phyloP scores from a whole-genome alignment of 2,329 filamentous ascomycete genomes.

The Fusarium penzigii region DNA sequence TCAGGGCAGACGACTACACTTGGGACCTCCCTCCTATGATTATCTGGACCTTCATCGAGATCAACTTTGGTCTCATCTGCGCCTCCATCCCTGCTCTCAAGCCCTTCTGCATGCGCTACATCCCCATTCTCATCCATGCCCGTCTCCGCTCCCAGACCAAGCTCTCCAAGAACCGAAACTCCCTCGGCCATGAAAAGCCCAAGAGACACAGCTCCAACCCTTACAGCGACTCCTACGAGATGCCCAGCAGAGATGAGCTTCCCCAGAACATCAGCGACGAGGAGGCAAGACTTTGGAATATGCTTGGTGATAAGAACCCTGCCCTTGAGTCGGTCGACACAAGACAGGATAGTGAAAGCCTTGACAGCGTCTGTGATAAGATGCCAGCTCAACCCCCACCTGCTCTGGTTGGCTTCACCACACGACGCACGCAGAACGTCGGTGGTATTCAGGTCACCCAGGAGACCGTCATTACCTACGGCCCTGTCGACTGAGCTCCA shows the following conservation, averaged over 20 bases:
- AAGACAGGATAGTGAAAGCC: slow-evolving; percentile 23
- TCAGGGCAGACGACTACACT: slow-evolving; percentile 26
- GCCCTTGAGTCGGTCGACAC: slow-evolving; percentile 11
- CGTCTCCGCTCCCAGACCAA: slow-evolving; percentile 26
- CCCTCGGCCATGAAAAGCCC: slow-evolving; percentile 17
- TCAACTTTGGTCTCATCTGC: slow-evolving; percentile 51
- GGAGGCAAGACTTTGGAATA: slow-evolving; percentile 23
- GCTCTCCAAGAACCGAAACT: slow-evolving; percentile 12
- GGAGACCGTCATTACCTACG: slow-evolving; percentile 27
- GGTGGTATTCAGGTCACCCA: slow-evolving; percentile 27
- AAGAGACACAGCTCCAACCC: slow-evolving; percentile 10
- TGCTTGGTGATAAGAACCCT: slow-evolving; percentile 7
- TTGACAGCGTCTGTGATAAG: slow-evolving; percentile 20
- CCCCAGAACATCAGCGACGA: slow-evolving; percentile 22
- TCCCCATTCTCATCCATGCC: slow-evolving; percentile 28
- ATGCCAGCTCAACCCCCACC: slow-evolving; percentile 15
- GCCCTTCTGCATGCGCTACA: slow-evolving; percentile 43
- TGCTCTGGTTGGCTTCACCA: slow-evolving; percentile 22
- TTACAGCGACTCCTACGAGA: slow-evolving; percentile 24
- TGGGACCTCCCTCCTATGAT: slow-evolving; percentile 29
- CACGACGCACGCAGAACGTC: slow-evolving; percentile 12
- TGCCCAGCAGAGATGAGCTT: slow-evolving; percentile 22
- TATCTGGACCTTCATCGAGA: slow-evolving; percentile 49
- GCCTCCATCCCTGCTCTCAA: slow-evolving; percentile 52
- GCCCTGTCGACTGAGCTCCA: slow-evolving; percentile 6